A percentile compares a stretch with the other conserved stretches of the same genome.
These are phyloP conservation scores for Angomonas deanei DNA, from an alignment of 208 protist species.

Conservation along the genomic window DNA sequence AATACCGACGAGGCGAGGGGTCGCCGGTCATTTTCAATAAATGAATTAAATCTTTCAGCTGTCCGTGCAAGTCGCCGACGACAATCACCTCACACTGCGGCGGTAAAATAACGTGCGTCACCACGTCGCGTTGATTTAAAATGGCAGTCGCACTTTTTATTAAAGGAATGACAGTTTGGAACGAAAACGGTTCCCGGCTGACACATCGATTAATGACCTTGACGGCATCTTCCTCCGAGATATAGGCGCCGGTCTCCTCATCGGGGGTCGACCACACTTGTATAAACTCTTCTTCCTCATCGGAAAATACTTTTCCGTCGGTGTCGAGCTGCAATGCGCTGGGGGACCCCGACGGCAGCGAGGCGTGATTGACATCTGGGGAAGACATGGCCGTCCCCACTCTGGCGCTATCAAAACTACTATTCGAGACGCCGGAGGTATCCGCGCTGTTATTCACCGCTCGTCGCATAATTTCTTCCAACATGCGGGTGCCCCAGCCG, in stretches of 20 bases:
- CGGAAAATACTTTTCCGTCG: background rate
- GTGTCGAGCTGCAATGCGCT: background rate
- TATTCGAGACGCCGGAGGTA: background rate
- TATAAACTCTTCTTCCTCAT: background rate
- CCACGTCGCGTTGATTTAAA: constrained; percentile 30
- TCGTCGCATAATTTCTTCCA: background rate
- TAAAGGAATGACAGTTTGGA: constrained; percentile 32
- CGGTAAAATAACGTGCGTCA: constrained; percentile 51
- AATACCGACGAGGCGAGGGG: constrained; percentile 58
- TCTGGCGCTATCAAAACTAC: background rate
- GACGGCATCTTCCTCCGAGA: constrained; percentile 31
- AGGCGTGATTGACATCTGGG: too few relatives aligned
- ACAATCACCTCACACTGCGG: constrained; percentile 53
- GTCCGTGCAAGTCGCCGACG: constrained; percentile 87
- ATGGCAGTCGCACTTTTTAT: constrained; percentile 45
- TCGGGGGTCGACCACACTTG: background rate
- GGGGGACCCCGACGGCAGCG: too few relatives aligned
- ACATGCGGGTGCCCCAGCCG: background rate
- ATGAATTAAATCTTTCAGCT: constrained; percentile 82
- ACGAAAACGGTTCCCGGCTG: constrained; percentile 29
- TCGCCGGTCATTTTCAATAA: constrained; percentile 49
- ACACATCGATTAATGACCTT: constrained; percentile 24
- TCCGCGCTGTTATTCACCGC: background rate
- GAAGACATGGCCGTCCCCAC: background rate
- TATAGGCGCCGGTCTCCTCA: constrained; percentile 30